Percentiles rank a stretch among this genome's conserved stretches.
These are phyloP conservation scores for Sporormia fimetaria DNA, from an alignment of 495 filamentous ascomycete genomes.

Conservation along the genomic window DNA sequence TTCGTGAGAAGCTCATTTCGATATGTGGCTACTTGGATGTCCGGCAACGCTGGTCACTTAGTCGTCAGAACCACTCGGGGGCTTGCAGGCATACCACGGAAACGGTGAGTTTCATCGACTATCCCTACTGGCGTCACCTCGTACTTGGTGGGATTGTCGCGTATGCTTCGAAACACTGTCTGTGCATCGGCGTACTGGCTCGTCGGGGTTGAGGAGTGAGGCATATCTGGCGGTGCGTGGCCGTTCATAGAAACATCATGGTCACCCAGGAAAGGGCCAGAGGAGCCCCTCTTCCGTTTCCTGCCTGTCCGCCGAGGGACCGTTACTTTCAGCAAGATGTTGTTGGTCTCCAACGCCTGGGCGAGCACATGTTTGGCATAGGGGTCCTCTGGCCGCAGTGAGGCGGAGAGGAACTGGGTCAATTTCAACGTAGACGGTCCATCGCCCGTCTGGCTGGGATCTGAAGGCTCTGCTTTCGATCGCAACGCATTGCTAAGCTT, in stretches of 20 bases:
- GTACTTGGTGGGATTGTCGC: conserved; percentile 60
- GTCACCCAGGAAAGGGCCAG: conserved; percentile 47
- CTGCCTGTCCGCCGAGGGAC: conserved; percentile 78
- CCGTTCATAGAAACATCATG: conserved; percentile 11
- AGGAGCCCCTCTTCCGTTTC: conserved; percentile 64
- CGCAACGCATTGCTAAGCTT: conserved; percentile 56
- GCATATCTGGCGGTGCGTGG: neutral
- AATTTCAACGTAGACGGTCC: too few species aligned
- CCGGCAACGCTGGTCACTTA: conserved; percentile 38
- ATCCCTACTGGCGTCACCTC: conserved; percentile 57
- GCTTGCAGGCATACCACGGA: conserved; percentile 47
- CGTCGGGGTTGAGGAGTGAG: neutral
- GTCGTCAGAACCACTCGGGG: neutral
- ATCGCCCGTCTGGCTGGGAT: too few species aligned
- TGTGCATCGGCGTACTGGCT: conserved; percentile 1
- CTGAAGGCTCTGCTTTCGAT: too few species aligned
- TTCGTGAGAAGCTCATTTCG: conserved; percentile 51
- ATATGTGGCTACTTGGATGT: conserved; percentile 64
- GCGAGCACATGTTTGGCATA: conserved; percentile 65
- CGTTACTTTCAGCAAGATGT: conserved; percentile 74
- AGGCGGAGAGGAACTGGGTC: conserved; percentile 42
- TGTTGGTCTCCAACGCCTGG: conserved; percentile 55
- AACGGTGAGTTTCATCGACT: conserved; percentile 73
- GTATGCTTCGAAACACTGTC: conserved; percentile 49
- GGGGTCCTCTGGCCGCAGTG: conserved; percentile 66